Evolutionary conservation across 768 basidiomycete species (phyloP), one percentile per base, ranked within the genome.

Genomic region (Boletus sp.): DNA sequence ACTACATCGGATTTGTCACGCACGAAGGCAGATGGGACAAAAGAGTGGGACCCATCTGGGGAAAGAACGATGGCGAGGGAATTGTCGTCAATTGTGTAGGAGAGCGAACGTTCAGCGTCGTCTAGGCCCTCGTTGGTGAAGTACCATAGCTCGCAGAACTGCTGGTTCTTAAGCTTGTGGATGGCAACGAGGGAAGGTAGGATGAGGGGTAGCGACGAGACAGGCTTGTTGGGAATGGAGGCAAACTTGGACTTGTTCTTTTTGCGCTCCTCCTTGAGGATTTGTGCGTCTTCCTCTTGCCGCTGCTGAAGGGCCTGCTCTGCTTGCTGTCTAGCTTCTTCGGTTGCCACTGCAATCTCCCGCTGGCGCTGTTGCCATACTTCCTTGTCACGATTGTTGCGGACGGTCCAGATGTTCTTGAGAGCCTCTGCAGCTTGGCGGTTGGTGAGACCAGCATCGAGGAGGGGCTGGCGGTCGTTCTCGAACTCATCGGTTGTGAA

Each of bases 61-160:
- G 36, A 28, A 8, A 17, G 36, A 8, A 50, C 17, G n/a, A 40
- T 9, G 4, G 37, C 29, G 2, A 40, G 28, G 3, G 37, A 5
- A 14, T 50, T 18, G 29, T 50, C 37, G 9, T 50, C 50, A 5
- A 15, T 5, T 5, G 11, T 17, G 7, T 50, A 39, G 9, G 49
- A 39, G 4, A 29, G 36, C 7, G 49, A 17, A 7, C 8, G 2
- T 5, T 39, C 28, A 1, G 50, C 28, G 2, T 50, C 28, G 15
- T 39, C 14, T 18, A 50, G 50, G 28, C 46, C 46, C 7, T 47
- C 46, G 10, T 47, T 32, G 15, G 46, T 47, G 30, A 47, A 32
- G 29, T 50, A 50, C 50, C 50, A 50, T 29, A 40, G 9, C 7
- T 50, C 50, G 39, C 50, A 50, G 50, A 50, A 50, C 17, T 39